Conservation (phyloP, 2,329 filamentous ascomycete species). For the Clonostachys chloroleuca region DNA sequence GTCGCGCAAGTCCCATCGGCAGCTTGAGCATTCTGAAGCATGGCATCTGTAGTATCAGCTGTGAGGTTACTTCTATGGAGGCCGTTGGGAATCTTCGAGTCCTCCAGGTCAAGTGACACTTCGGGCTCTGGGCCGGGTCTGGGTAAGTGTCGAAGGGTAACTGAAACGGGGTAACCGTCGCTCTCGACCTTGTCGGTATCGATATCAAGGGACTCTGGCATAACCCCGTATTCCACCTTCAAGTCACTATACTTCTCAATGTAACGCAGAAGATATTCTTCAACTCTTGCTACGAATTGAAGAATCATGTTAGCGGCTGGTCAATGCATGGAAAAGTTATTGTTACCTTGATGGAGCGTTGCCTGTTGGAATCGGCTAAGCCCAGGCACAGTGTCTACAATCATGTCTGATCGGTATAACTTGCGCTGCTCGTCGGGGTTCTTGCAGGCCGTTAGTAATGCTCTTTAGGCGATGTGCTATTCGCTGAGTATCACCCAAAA, state of each 20-base stretch:
- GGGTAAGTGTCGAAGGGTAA: constrained; percentile 48
- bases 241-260: constrained; percentile 33
- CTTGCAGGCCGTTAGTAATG: constrained; percentile 11
- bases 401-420: constrained; percentile 53
- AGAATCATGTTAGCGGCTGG: too few species aligned
- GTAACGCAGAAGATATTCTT: constrained; percentile 60
- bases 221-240: constrained; percentile 52
- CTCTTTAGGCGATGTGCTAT: too few species aligned
- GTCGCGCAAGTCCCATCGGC: constrained; percentile 25
- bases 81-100: constrained; percentile 40
- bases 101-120: constrained; percentile 1
- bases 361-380: constrained; percentile 61
- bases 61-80: constrained; percentile 56
- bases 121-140: too few species aligned
- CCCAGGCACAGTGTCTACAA: constrained; percentile 58
- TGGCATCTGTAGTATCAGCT: constrained; percentile 51
- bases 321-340: too few species aligned
- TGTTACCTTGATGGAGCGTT: constrained; percentile 62
- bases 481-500: constrained; percentile 24
- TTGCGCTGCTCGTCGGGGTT: constrained; percentile 56
- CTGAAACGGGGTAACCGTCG: constrained; percentile 54
- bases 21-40: constrained; percentile 21
- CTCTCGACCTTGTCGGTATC: constrained; percentile 45
- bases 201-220: constrained; percentile 51
- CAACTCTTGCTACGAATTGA: constrained; percentile 37